A percentile compares a stretch with the other conserved stretches of the same genome.
Evolutionary conservation across 2,329 filamentous ascomycete genomes (phyloP).

Genomic region (Colletotrichum gloeosporioides): DNA sequence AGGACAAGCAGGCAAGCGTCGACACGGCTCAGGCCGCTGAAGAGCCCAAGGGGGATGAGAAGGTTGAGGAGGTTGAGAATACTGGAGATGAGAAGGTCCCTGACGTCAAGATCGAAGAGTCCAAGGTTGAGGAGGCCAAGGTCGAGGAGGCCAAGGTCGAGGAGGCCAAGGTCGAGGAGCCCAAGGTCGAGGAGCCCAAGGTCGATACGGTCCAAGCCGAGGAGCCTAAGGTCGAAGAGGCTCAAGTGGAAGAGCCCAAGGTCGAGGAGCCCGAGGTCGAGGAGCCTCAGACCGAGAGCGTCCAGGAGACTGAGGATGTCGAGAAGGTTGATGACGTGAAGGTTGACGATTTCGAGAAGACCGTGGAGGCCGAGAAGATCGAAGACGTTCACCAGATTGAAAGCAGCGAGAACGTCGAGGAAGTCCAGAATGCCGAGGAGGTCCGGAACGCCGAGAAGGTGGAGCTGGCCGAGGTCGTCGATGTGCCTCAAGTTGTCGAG

Average conservation of each 20-base stretch:
- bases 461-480: neutral
- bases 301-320: neutral
- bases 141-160: too few relatives aligned
- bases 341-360: neutral
- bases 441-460: neutral
- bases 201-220: neutral
- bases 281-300: neutral
- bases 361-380: neutral
- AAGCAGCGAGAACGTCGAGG: neutral
- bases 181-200: rapidly evolving
- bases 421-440: neutral
- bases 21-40: neutral
- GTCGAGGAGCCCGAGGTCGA: too few relatives aligned
- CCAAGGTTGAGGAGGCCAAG: too few relatives aligned
- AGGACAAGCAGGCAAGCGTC: neutral
- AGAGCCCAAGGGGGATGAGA: rapidly evolving
- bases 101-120: neutral
- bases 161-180: neutral
- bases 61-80: neutral
- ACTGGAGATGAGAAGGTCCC: neutral
- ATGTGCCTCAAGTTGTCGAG: neutral
- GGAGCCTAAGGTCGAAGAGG: neutral
- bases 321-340: neutral
- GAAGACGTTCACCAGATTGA: neutral
- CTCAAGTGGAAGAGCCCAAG: too few relatives aligned